Base-by-base conservation (phyloP, 2,329 filamentous ascomycete genomes). In the Cladobotryum mycophilum region DNA sequence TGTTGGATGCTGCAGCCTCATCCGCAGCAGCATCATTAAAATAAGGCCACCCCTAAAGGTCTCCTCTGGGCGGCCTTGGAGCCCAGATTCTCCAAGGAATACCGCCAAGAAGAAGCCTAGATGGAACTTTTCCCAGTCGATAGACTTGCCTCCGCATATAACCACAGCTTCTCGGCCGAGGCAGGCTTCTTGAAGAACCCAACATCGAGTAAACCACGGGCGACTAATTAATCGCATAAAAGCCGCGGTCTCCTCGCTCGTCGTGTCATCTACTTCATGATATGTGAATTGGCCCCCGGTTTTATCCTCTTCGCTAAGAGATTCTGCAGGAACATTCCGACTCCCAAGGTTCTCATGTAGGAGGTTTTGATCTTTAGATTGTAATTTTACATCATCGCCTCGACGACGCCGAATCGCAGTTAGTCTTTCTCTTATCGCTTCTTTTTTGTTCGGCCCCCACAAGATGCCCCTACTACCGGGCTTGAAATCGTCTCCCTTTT, bases 181-280 rank as follows among this genome's bases (percentile, higher is more conserved):
- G 8, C 34, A 44, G 15, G 45, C 35, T 36, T 52, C 50, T 34
- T 52, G 50, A n/a, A 52, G 45, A 14, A 52, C 36, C 50, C 50
- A 49, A 15, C 50, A 48, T 5, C 45, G 50, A 11, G 41, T 48
- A 41, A 52, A 49, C 50, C 50, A 52, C 4, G 49, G 44, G 13
- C 49, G 44, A 13, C 25, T 25, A 20, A 52, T 25, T n/a, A 52
- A 18, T n/a, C 40, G 34, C 20, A 52, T 33, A 30, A 52, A 44
- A 13, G 49, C 49, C 12, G 49, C 34, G 11, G 34, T 25, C 36
- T 48, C 49, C 17, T 48, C 33, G 17, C 35, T 47, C 2, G 33
- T 50, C 4, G 42, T 34, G 15, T 50, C 48, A 35, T 30, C 33
- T 18, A 41, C 45, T 15, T 41, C 45, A 12, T n/a, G 22, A 34